Percentiles rank a stretch among this genome's conserved stretches.
These are phyloP conservation scores for Ophiostoma montium DNA, from an alignment of 2,329 filamentous ascomycete genomes.

Conservation along the genomic window DNA sequence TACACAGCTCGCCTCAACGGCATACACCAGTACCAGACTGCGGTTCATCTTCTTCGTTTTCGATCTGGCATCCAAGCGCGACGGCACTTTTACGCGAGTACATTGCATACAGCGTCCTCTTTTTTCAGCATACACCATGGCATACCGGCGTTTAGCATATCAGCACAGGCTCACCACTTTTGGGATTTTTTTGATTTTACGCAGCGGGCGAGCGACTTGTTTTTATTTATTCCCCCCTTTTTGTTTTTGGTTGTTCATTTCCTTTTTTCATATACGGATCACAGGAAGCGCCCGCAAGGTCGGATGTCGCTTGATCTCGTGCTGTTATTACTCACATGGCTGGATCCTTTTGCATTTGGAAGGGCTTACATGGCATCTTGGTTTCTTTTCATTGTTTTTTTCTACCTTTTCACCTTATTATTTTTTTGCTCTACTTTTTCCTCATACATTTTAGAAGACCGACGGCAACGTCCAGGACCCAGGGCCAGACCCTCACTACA, in stretches of 20 bases:
- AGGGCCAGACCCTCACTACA: constrained; percentile 1
- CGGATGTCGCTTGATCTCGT: constrained; percentile 22
- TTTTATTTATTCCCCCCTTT: constrained; percentile 15
- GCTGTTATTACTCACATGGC: constrained; percentile 32
- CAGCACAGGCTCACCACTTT: constrained; percentile 11
- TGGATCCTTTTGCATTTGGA: constrained; percentile 40
- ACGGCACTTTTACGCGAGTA: not conserved
- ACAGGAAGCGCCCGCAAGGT: constrained; percentile 28
- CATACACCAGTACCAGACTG: constrained; percentile 2
- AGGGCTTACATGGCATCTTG: constrained; percentile 33
- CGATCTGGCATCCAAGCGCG: constrained; percentile 11
- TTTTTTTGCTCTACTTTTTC: constrained; percentile 11
- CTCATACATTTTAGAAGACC: constrained; percentile 13
- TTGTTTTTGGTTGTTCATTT: constrained; percentile 17
- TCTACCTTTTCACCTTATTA: constrained; percentile 11
- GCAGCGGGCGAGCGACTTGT: constrained; percentile 28
- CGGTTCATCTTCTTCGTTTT: constrained; percentile 3
- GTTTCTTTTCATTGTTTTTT: constrained; percentile 8
- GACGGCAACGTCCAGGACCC: constrained; percentile 1
- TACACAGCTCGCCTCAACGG: not conserved
- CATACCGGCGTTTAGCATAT: constrained; percentile 1
- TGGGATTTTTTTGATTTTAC: constrained; percentile 15
- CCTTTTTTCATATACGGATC: constrained; percentile 21
- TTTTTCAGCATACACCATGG: constrained; percentile 3
- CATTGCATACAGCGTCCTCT: constrained; percentile 4